A percentile compares a stretch with the other conserved stretches of the same genome.
Evolutionary conservation across 177 flowering plant species (phyloP).

Genomic region (Vitis hybrid): DNA sequence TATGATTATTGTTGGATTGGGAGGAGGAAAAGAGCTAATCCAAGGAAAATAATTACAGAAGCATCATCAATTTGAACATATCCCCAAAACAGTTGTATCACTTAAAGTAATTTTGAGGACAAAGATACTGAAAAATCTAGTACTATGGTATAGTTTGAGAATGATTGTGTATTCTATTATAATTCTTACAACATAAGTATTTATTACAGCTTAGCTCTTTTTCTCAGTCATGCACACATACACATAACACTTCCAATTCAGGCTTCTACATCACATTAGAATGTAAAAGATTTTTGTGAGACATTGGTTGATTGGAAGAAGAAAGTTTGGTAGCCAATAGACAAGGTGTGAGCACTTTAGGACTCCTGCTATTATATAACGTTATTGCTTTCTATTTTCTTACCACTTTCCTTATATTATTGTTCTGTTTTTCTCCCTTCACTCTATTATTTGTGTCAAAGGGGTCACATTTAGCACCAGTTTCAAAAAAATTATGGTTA

Average conservation of each 20-base stretch:
- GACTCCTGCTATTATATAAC: background rate
- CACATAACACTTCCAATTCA: constrained; percentile 5
- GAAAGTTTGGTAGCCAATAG: constrained; percentile 63
- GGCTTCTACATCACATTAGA: constrained; percentile 6
- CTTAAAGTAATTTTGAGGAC: constrained; percentile 16
- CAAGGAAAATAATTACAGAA: constrained; percentile 11
- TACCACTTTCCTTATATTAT: too few species aligned
- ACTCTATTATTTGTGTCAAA: too few species aligned
- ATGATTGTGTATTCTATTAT: background rate
- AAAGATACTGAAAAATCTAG: constrained; percentile 22
- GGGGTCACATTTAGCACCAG: too few species aligned
- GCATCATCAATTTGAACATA: constrained; percentile 18
- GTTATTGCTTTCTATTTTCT: too few species aligned
- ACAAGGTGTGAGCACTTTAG: constrained; percentile 32
- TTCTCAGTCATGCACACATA: background rate
- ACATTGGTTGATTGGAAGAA: constrained; percentile 36
- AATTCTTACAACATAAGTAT: background rate
- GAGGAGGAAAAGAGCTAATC: constrained; percentile 21
- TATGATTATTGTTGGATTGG: background rate
- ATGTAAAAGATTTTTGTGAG: constrained; percentile 16
- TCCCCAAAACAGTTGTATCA: constrained; percentile 20
- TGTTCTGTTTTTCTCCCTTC: too few species aligned
- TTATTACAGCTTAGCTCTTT: background rate
- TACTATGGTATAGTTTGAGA: constrained; percentile 30
- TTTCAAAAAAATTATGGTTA: too few species aligned